Evolutionary conservation across 257 asterid species (phyloP), one percentile per base, ranked within the genome.

Genomic region (Jacaranda copaia): DNA sequence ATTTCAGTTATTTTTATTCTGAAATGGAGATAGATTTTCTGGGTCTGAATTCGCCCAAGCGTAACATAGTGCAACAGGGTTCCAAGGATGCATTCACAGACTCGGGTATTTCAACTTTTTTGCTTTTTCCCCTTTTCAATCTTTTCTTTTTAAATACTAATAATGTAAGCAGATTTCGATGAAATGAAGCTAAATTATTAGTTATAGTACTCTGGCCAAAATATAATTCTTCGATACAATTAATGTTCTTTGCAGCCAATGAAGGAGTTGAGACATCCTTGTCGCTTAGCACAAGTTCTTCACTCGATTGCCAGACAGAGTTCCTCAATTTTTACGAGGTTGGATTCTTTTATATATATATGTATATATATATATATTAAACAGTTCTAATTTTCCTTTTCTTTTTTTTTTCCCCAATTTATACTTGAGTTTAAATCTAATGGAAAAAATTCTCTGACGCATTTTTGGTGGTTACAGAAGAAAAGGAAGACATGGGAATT

Each of bases 21-120:
- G 32, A 71, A 42, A 85, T 85, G 88, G 88, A 85, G 88, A 85
- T 85, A 16, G 88, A 85, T 79, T 85, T 85, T 79, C 73, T 85
- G 82, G 88, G 86, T 52, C 57, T 85, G 68, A 85, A 69, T 15
- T 79, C 86, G 9, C 20, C 77, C 49, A 73, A 51, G 10, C 49
- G 13, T 48, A 12, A 39, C 2, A 5, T 15, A 10, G 70, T 75
- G 70, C 70, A 62, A 15, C 15, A 49, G 5, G 40, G 7, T 3
- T 46, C 60, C 80, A 57, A 13, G 39, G 65, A 68, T 61, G 55
- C 58, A 13, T 78, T 74, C 80, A 6, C 18, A 1, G 83, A 81
- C 38, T 6, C 84, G 55, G 84, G 88, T 83, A 40, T 2, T 36
- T 38, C 15, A 58, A 1, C 7, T 32, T 3, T 9, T 35, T 0